phyloP scores from a whole-genome alignment of 2,329 filamentous ascomycete species.

The Fusarium acutatum region DNA sequence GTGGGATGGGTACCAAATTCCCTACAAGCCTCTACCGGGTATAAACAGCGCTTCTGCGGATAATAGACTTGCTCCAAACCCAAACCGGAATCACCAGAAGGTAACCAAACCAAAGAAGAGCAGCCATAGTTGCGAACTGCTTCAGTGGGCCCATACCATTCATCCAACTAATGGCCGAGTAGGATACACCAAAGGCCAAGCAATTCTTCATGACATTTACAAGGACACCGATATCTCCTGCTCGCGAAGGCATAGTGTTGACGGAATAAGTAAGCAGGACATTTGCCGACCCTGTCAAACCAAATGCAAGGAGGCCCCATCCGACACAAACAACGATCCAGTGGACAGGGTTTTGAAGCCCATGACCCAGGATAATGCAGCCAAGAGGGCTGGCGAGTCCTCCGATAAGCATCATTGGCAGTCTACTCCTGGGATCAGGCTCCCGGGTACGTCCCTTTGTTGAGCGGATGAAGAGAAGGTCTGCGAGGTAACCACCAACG shows the following conservation, averaged over 20 bases:
- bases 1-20: rapidly evolving
- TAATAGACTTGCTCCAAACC: neutral
- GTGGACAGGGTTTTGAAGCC: neutral
- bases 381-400: neutral
- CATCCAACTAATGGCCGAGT: neutral
- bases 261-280: conserved; percentile 1
- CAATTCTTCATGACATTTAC: conserved; percentile 12
- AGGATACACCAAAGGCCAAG: neutral
- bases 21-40: neutral
- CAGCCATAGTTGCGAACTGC: neutral
- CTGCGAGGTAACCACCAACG: neutral
- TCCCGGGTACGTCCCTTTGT: neutral
- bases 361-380: neutral
- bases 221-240: conserved; percentile 6
- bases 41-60: neutral
- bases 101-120: neutral
- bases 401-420: neutral
- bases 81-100: neutral
- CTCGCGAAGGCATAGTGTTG: neutral
- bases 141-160: neutral
- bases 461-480: neutral
- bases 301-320: neutral
- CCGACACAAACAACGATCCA: neutral
- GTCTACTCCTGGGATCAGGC: neutral
- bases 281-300: conserved; percentile 1